These are phyloP conservation scores for Xylaria flabelliformis DNA, from an alignment of 495 filamentous ascomycete species.

Conservation along the genomic window DNA sequence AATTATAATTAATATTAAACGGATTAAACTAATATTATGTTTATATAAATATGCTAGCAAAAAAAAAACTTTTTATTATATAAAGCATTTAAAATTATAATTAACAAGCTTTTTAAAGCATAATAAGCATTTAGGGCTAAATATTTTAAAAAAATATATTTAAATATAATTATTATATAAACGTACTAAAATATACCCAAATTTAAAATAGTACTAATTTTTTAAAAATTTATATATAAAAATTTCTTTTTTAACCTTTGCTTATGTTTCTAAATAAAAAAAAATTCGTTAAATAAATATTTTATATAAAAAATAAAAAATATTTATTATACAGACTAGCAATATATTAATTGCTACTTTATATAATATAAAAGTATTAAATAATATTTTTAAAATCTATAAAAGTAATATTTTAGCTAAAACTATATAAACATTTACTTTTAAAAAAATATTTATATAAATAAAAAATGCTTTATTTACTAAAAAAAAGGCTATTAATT, in stretches of 20 bases:
- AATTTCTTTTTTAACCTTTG: not conserved
- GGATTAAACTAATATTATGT: not conserved
- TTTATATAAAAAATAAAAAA: not conserved
- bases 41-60: not conserved
- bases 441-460: not conserved
- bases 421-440: not conserved
- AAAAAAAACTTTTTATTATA: not conserved
- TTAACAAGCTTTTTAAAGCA: not conserved
- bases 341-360: not conserved
- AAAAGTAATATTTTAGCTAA: not conserved
- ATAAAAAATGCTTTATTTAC: too few species aligned
- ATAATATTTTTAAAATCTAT: not conserved
- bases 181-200: not conserved
- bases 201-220: not conserved
- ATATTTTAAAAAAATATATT: not conserved
- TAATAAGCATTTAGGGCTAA: not conserved
- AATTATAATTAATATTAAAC: constrained; percentile 1
- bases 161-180: not conserved
- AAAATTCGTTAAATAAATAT: not conserved
- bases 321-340: not conserved
- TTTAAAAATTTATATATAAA: not conserved
- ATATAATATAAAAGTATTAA: not conserved
- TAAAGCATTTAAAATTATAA: not conserved
- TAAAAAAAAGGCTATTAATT: too few species aligned
- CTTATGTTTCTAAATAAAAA: not conserved